Evolutionary conservation across 495 filamentous ascomycete species (phyloP), one percentile per base, ranked within the genome.

Genomic region (Umbilicaria muhlenbergii): DNA sequence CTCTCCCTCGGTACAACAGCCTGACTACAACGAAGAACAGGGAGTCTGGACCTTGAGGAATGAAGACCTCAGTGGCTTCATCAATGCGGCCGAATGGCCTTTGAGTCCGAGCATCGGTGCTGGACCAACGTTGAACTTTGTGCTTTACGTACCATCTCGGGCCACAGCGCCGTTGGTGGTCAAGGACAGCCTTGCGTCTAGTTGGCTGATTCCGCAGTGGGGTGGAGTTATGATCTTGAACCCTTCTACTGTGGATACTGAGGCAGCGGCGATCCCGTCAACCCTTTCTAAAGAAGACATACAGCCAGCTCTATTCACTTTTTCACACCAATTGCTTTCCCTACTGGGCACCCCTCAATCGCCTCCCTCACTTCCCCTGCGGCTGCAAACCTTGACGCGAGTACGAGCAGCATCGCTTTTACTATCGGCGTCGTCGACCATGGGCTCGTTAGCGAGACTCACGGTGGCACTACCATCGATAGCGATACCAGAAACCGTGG

Each of bases 61-160:
- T 55, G 82, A 94, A 54, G 87, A 94, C 54, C 70, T 98, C 6
- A 84, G 83, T 38, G 85, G 81, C 28, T 98, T 98, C 56, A 86
- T 96, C 61, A 98, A 98, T 53, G 87, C 86, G 28, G 91, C 91
- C 6, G 92, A 98, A 63, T 98, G 91, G 91, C 91, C 91, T 0
- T 63, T 98, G 19, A 88, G 80, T 51, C 91, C 91, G 13, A 94
- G 86, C 55, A 94, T 96, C 51, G 92, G 89, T 32, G 78, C 69
- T 21, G 88, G 87, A 2, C 89, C 91, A 32, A 95, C 91, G 0
- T 73, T 98, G 50, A 96, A 96, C 64, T 96, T 98, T 52, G 77
- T 95, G 42, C 68, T 96, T 16, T 96, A 89, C 52, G 77, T 93
- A 11, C 80, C 81, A 5, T 58, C 68, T 19, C 59, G 62, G n/a